These are phyloP conservation scores for Colletotrichum sp. DNA, from an alignment of 2,329 filamentous ascomycete genomes.

Conservation along the genomic window DNA sequence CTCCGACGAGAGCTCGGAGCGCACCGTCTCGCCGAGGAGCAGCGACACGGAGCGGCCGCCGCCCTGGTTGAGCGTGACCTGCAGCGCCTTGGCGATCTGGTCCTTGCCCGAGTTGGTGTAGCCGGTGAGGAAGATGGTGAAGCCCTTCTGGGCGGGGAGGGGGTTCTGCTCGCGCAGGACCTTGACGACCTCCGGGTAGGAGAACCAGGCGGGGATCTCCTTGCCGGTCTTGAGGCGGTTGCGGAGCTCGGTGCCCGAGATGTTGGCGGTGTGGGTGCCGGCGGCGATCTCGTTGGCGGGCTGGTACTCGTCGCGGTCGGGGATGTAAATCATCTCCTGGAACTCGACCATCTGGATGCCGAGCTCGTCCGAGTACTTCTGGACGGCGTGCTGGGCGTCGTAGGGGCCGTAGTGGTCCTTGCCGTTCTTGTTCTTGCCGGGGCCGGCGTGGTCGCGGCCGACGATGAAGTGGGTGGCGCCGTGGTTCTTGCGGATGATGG, in stretches of 20 bases:
- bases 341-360: constrained; percentile 99
- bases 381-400: constrained; percentile 93
- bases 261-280: constrained; percentile 85
- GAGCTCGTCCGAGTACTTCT: constrained; percentile 95
- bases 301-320: constrained; percentile 94
- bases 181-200: constrained; percentile 96
- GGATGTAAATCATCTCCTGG: constrained; percentile 99
- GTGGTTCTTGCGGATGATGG: constrained; percentile 99
- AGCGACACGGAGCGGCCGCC: constrained; percentile 93
- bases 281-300: constrained; percentile 88
- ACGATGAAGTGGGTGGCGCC: constrained; percentile 99
- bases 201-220: constrained; percentile 99
- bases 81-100: constrained; percentile 90
- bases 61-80: constrained; percentile 98
- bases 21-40: constrained; percentile 93
- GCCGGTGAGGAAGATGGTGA: constrained; percentile 97
- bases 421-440: constrained; percentile 97
- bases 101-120: constrained; percentile 98
- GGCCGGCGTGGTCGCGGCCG: constrained; percentile 95
- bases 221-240: constrained; percentile 87
- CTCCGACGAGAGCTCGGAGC: constrained; percentile 89
- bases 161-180: constrained; percentile 97
- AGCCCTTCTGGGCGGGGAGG: constrained; percentile 87
- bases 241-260: constrained; percentile 89
- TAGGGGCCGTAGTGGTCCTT: constrained; percentile 98